Conservation (phyloP, 768 basidiomycete species). For the Boletus vinaceobasis region DNA sequence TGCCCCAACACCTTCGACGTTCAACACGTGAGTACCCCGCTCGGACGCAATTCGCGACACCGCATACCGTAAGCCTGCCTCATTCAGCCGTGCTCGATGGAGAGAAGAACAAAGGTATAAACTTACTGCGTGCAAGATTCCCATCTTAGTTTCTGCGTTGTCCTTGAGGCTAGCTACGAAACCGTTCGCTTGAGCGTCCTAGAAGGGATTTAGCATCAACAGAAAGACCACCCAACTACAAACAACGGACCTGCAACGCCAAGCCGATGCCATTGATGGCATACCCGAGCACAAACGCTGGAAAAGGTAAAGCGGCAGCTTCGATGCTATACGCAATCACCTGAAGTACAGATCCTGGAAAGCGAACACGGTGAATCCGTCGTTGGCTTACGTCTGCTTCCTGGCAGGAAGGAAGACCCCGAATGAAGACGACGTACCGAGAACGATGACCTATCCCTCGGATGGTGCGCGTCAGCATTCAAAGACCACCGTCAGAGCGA, state of each 20-base stretch:
- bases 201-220: neutral
- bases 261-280: constrained; percentile 43
- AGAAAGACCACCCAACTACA: neutral
- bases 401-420: neutral
- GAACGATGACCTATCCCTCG: constrained; percentile 23
- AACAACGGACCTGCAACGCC: constrained; percentile 41
- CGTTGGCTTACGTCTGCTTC: neutral
- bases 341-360: constrained; percentile 28
- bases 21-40: constrained; percentile 5
- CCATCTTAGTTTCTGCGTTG: constrained; percentile 40
- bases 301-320: constrained; percentile 44
- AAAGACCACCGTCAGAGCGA: neutral
- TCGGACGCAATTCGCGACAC: neutral
- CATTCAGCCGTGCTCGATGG: neutral
- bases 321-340: constrained; percentile 34
- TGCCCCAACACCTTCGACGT: constrained; percentile 55
- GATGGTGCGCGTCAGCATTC: neutral
- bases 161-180: constrained; percentile 41
- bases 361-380: neutral
- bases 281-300: constrained; percentile 41
- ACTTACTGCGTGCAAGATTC: constrained; percentile 37
- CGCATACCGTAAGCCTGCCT: constrained; percentile 33
- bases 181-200: constrained; percentile 50
- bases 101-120: constrained; percentile 27
- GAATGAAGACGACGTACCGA: constrained; percentile 16